These are phyloP conservation scores for Achaetomium macrosporum DNA, from an alignment of 2,329 filamentous ascomycete species.

Conservation along the genomic window DNA sequence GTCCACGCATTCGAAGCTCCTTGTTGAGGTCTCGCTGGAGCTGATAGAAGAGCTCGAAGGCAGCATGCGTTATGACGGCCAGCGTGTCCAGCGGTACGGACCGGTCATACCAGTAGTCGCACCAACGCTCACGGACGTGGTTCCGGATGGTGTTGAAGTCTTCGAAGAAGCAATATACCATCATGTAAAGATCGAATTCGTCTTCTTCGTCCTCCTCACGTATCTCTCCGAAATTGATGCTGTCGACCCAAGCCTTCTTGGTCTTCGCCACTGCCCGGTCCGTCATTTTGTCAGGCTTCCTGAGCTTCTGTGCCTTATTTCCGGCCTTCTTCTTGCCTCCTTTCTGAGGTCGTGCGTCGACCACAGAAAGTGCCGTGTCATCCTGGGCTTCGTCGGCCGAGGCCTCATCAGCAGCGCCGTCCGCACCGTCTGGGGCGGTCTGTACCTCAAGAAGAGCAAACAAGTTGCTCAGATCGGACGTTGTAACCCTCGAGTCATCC, in stretches of 20 bases:
- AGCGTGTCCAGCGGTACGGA: constrained; percentile 24
- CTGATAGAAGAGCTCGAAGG: constrained; percentile 29
- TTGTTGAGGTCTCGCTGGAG: constrained; percentile 26
- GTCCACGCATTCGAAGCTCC: constrained; percentile 15
- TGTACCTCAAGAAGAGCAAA: constrained; percentile 26
- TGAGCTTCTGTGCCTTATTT: constrained; percentile 12
- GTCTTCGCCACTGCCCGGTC: constrained; percentile 7
- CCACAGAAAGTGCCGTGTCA: background rate
- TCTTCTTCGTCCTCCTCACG: constrained; percentile 23
- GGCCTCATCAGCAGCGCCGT: background rate
- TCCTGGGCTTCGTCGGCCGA: background rate
- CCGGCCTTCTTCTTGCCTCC: constrained; percentile 13
- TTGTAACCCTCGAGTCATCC: constrained; percentile 8
- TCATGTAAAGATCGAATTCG: constrained; percentile 30
- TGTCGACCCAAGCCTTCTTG: constrained; percentile 22
- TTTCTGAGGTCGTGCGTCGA: constrained; percentile 1
- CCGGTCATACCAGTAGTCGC: constrained; percentile 28
- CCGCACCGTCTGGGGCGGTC: constrained; percentile 13
- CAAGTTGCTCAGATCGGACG: constrained; percentile 26
- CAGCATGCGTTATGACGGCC: constrained; percentile 30
- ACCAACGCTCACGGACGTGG: constrained; percentile 29
- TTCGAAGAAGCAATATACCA: constrained; percentile 33
- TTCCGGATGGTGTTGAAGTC: constrained; percentile 30
- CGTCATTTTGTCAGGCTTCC: constrained; percentile 9
- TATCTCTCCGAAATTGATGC: constrained; percentile 21